These are phyloP conservation scores for Fusarium floridanum DNA, from an alignment of 2,329 filamentous ascomycete genomes.

Conservation along the genomic window DNA sequence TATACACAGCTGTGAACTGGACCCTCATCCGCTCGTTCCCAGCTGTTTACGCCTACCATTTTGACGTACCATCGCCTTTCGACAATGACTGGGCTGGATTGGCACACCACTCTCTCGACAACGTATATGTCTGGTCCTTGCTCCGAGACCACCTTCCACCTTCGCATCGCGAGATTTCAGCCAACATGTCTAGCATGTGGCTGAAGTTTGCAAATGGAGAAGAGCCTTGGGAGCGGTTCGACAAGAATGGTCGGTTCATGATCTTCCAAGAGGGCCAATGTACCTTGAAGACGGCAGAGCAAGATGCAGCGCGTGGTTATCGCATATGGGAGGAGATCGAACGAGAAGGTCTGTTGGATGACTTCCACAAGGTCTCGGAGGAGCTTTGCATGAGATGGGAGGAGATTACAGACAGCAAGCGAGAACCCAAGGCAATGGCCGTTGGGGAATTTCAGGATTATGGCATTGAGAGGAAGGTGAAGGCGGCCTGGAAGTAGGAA, in stretches of 20 bases:
- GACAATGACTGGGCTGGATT: conserved; percentile 39
- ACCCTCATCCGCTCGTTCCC: neutral
- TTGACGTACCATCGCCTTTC: conserved; percentile 40
- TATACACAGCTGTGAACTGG: conserved; percentile 31
- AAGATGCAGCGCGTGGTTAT: neutral
- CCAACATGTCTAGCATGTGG: neutral
- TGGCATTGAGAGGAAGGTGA: neutral
- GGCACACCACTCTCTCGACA: conserved; percentile 38
- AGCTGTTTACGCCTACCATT: conserved; percentile 34
- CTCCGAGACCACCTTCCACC: conserved; percentile 14
- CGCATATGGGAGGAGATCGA: neutral
- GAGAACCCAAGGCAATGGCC: neutral
- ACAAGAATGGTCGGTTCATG: neutral
- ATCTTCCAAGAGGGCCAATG: conserved; percentile 7
- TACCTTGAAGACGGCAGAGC: conserved; percentile 28
- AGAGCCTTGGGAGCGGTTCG: conserved; percentile 11
- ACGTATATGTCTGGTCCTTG: conserved; percentile 36
- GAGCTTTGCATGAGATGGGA: conserved; percentile 10
- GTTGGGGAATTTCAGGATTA: conserved; percentile 1
- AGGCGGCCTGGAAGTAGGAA: neutral
- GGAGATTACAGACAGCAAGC: neutral
- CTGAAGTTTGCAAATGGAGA: conserved; percentile 4
- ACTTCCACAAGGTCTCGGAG: neutral
- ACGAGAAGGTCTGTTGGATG: neutral
- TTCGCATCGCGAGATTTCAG: neutral